phyloP scores from a whole-genome alignment of 140 eudicot genomes.

The Anethum foeniculum region DNA sequence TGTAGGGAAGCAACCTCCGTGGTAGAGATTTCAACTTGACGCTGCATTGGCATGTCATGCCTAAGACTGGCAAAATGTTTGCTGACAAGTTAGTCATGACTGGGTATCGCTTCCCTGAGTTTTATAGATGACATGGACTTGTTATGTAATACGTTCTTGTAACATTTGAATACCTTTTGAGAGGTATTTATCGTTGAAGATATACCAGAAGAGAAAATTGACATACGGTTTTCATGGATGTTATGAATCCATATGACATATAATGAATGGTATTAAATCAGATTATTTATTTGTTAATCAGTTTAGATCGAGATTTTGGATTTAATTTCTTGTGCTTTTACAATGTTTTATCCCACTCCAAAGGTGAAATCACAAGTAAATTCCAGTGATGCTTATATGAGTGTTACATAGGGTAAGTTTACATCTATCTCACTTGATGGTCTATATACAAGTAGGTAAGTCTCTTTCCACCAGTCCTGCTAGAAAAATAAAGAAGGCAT shows the following conservation, averaged over 20 bases:
- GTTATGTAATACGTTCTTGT: not conserved
- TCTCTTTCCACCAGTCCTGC: not conserved
- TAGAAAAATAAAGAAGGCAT: not conserved
- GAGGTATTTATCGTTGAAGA: not conserved
- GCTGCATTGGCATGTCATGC: conserved; percentile 97
- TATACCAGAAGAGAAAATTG: not conserved
- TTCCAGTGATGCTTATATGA: not conserved
- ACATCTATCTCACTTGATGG: not conserved
- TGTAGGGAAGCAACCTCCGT: conserved; percentile 78
- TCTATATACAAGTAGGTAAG: not conserved
- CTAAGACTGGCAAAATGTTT: conserved; percentile 95
- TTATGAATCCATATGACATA: not conserved
- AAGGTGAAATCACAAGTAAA: not conserved
- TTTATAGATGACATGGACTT: conserved; percentile 37
- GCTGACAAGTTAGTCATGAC: conserved; percentile 72
- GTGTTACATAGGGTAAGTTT: not conserved
- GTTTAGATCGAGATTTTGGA: not conserved
- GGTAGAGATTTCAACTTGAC: conserved; percentile 82
- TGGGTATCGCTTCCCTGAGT: conserved; percentile 68
- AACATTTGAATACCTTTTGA: not conserved
- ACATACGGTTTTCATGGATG: not conserved
- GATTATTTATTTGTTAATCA: not conserved
- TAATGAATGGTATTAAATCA: not conserved
- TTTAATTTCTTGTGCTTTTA: not conserved
- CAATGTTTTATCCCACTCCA: not conserved